A percentile compares a stretch with the other conserved stretches of the same genome.
Conservation (phyloP, 83 land plant species). For the Larix sibirica region DNA sequence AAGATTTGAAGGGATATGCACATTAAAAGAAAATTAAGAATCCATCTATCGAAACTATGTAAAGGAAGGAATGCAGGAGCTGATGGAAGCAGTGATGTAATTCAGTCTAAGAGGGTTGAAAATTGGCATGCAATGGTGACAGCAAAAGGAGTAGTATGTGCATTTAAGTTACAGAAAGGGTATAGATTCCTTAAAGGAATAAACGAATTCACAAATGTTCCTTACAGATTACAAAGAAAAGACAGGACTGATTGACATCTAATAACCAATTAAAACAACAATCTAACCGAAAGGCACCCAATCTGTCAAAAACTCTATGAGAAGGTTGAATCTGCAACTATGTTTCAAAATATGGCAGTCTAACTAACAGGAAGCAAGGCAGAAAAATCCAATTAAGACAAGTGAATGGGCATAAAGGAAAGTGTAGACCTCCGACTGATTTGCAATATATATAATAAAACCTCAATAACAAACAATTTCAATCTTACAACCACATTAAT, state of each 20-base stretch:
- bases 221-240: neutral
- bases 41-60: neutral
- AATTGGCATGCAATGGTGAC: neutral
- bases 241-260: neutral
- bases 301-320: neutral
- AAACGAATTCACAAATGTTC: neutral
- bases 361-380: neutral
- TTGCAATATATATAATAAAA: neutral
- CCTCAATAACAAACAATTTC: neutral
- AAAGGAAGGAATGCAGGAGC: neutral
- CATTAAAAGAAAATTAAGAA: neutral
- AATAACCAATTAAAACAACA: neutral
- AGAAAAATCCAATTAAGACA: neutral
- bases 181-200: neutral
- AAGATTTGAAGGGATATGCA: neutral
- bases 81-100: neutral
- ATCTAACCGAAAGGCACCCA: neutral
- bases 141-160: neutral
- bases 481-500: neutral
- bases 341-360: neutral
- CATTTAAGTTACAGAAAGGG: neutral
- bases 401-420: neutral
- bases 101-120: neutral
- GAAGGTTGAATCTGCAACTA: neutral
- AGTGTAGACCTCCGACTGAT: neutral